Base-by-base conservation (phyloP, 139 green algal genomes). In the Trebouxia sp. region DNA sequence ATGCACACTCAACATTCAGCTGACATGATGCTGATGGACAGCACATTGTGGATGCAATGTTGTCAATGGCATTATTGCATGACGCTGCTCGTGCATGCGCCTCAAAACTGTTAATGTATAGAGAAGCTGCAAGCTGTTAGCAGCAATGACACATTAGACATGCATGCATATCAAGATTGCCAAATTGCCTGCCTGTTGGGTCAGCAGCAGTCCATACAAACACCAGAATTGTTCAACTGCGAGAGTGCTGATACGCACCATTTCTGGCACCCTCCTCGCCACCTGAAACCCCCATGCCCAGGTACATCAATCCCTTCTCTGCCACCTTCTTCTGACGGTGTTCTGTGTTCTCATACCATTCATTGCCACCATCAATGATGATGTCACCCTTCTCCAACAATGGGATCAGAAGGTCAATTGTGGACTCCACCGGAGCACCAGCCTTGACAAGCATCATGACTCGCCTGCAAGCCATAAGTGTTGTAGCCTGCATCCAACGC, bases 331-430 rank as follows among this genome's bases (percentile, higher is more conserved):
- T 81, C 83, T 90, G 83, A 30, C 97, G 89, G 28, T 90, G 88
- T 90, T 99, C 97, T 4, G 97, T 99, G 92, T 99, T 99, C 88
- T 99, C 94, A 74, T 99, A 99, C 94, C 94, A 98, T 82, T 98
- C 95, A 77, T 98, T 98, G 74, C 95, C 95, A 38, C 97, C 97
- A 80, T 99, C 97, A 56, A 99, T 97, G 86, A 99, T 99, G 83
- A 97, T 94, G 87, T 99, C 97, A 5, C 94, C 96, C 3, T 91
- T 82, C 88, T 99, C 97, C 87, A 99, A 86, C 85, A 93, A 90
- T 85, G 97, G 67, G 26, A 88, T 76, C 65, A 99, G 92, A 37
- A 83, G 70, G 15, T 94, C 88, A 26, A 99, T 98, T 12, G 97
- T 99, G 51, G 90, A 69, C 81, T 99, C 97, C 37, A 99, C 97